Percentiles rank a stretch among this genome's conserved stretches.
Conservation (phyloP, 805 yeast genomes). For the Barnettozyma siamensis region DNA sequence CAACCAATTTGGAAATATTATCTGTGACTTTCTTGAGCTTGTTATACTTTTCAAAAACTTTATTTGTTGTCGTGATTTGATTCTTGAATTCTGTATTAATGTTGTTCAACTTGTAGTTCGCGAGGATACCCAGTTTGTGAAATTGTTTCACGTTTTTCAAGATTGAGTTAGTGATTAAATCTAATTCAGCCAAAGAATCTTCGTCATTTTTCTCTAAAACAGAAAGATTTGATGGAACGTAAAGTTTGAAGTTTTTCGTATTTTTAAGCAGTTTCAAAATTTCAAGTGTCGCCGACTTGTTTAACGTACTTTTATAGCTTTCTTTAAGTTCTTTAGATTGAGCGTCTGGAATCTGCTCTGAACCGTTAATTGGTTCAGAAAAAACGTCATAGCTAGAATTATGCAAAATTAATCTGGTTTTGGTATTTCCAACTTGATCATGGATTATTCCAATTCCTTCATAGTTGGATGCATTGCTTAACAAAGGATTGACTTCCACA, state of each 20-base stretch:
- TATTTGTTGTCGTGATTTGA: constrained; percentile 31
- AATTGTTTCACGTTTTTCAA: constrained; percentile 12
- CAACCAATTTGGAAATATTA: constrained; percentile 16
- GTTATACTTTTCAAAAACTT: constrained; percentile 17
- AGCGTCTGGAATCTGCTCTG: too few relatives aligned
- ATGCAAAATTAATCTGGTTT: not conserved
- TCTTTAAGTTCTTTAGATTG: not conserved
- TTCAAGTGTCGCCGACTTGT: not conserved
- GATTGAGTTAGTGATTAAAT: constrained; percentile 20
- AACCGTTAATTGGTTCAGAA: not conserved
- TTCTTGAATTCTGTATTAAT: constrained; percentile 38
- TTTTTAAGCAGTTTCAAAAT: not conserved
- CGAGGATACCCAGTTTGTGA: constrained; percentile 29
- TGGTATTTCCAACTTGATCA: not conserved
- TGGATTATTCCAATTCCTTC: not conserved
- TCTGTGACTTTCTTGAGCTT: constrained; percentile 12
- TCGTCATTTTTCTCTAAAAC: constrained; percentile 11
- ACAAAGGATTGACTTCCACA: not conserved
- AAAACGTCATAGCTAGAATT: not conserved
- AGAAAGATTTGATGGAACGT: constrained; percentile 4
- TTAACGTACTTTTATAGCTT: not conserved
- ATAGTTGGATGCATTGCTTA: not conserved
- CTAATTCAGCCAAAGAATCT: constrained; percentile 12
- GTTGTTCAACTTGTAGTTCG: constrained; percentile 31
- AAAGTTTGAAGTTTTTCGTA: constrained; percentile 1